Evolutionary conservation across 805 yeast species (phyloP), one percentile per base, ranked within the genome.

Genomic region (Spathaspora arborariae): DNA sequence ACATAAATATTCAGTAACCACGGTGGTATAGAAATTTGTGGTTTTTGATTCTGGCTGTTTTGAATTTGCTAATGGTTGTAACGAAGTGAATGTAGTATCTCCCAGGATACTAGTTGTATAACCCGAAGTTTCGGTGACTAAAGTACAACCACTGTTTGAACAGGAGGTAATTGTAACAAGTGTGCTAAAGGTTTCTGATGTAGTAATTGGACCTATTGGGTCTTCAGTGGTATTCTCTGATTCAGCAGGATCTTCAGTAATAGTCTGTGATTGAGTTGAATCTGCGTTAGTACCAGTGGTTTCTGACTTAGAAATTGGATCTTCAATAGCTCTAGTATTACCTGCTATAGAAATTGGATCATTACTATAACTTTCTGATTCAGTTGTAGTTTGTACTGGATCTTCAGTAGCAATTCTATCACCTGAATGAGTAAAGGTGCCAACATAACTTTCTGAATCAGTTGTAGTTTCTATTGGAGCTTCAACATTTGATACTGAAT

Each of bases 91-190:
- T 7, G 33, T 27, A 36, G 22, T 20, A 19, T 15, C 22, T 36
- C 22, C 39, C 20, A 13, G 39, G 22, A 20, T 3, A 37, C 22
- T 16, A 37, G 39, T 20, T 3, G 4, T 9, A 10, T 11, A 13
- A 10, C 4, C 39, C 4, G 39, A 3, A n/a, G 30, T 39, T 39
- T 39, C 11, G n/a, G 30, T 16, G 18, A 15, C 13, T 21, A 6
- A 5, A 15, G 33, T 21, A 20, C 42, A 40, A 26, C 4, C 33
- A 19, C 68, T 41, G 45, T 63, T 62, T 4, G 57, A 46, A 51
- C 76, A 70, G n/a, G 73, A 65, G 33, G 76, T 68, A 45, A 65
- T 54, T n/a, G 71, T 65, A 9, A 68, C 41, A 13, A 62, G 61
- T 15, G 68, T 62, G 30, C 67, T 59, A 2, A 55, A 47, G 16